phyloP scores from a whole-genome alignment of 371 early-diverging fungal species.

The Sporodiniella umbellata region DNA sequence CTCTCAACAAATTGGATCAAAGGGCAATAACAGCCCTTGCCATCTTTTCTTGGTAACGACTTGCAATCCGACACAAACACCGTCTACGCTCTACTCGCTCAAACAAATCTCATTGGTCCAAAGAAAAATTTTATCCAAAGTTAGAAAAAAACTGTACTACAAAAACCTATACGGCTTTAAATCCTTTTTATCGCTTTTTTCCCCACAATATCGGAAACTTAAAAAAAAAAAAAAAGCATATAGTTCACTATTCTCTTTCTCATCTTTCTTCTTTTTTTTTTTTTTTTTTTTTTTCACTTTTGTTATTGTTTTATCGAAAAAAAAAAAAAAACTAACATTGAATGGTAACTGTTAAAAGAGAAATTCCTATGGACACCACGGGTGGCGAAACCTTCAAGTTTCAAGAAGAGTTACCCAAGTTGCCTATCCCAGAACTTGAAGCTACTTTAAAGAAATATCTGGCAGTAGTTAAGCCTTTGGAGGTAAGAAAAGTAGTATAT shows the following conservation, averaged over 20 bases:
- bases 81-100: too few relatives aligned
- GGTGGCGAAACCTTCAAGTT: slow-evolving; percentile 45
- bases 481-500: slow-evolving; percentile 27
- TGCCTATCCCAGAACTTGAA: slow-evolving; percentile 86
- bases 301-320: too few relatives aligned
- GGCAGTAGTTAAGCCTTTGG: slow-evolving; percentile 72
- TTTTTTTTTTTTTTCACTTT: background rate
- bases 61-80: too few relatives aligned
- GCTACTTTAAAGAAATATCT: slow-evolving; percentile 80
- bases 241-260: background rate
- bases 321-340: slow-evolving; percentile 1
- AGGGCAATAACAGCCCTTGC: too few relatives aligned
- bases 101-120: too few relatives aligned
- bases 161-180: background rate
- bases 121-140: too few relatives aligned
- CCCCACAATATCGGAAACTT: slow-evolving; percentile 1
- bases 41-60: too few relatives aligned
- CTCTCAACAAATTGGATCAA: too few relatives aligned
- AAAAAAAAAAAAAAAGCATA: background rate
- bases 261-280: slow-evolving; percentile 3
- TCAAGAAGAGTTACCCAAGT: slow-evolving; percentile 64
- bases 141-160: too few relatives aligned
- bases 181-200: background rate
- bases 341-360: slow-evolving; percentile 6
- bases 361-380: slow-evolving; percentile 8